Evolutionary conservation across 352 stramenopile genomes (phyloP).

Genomic region (Globisporangium rhizosaccharum): DNA sequence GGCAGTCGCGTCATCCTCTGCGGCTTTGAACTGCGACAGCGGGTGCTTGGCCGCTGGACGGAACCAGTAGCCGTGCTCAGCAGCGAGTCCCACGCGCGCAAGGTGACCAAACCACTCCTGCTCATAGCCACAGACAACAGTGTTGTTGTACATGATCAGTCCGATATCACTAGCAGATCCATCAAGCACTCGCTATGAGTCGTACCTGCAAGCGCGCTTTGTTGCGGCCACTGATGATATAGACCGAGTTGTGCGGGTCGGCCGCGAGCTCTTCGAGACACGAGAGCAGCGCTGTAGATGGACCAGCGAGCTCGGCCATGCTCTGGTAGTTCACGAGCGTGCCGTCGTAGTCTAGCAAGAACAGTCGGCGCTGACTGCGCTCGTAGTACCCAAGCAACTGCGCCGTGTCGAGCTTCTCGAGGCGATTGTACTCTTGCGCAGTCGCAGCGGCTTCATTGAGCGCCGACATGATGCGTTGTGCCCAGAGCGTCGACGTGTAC

Average conservation of each 20-base stretch:
- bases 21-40: conserved; percentile 9
- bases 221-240: conserved; percentile 81
- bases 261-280: conserved; percentile 62
- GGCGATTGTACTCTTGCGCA: conserved; percentile 78
- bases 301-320: conserved; percentile 64
- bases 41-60: conserved; percentile 57
- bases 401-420: conserved; percentile 82
- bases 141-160: no score
- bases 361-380: conserved; percentile 69
- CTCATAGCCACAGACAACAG: background rate
- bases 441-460: conserved; percentile 69
- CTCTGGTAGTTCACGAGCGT: conserved; percentile 79
- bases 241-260: conserved; percentile 77
- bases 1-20: background rate
- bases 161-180: background rate
- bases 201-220: conserved; percentile 57
- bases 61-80: conserved; percentile 81
- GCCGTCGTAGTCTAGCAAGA: conserved; percentile 85
- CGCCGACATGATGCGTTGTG: conserved; percentile 78
- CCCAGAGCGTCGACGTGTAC: conserved; percentile 86
- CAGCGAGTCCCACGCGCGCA: conserved; percentile 64
- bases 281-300: conserved; percentile 46
- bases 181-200: background rate
- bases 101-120: conserved; percentile 84
- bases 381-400: conserved; percentile 83